Percentiles rank a stretch among this genome's conserved stretches.
phyloP scores from a whole-genome alignment of 2,329 filamentous ascomycete species.

The Diplocarpon mali region DNA sequence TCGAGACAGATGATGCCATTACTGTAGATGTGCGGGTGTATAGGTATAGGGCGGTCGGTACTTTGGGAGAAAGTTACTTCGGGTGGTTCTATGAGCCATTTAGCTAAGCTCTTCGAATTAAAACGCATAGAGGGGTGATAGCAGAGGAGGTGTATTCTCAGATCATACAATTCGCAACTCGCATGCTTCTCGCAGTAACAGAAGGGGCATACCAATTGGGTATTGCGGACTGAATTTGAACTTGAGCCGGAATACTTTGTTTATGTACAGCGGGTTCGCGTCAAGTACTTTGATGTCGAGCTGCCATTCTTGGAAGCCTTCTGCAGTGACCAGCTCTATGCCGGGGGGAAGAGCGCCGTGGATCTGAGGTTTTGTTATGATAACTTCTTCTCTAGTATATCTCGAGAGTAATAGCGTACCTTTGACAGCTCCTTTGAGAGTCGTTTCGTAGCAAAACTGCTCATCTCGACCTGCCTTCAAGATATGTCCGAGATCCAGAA shows the following conservation, averaged over 20 bases:
- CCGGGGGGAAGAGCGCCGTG: conserved; percentile 40
- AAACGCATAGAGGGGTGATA: no score
- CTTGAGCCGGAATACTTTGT: conserved; percentile 72
- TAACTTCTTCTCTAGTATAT: background rate
- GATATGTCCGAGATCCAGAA: background rate
- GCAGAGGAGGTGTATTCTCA: no score
- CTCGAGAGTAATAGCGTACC: conserved; percentile 28
- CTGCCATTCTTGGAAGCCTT: conserved; percentile 80
- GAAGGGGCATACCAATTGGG: conserved; percentile 62
- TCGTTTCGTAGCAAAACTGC: conserved; percentile 46
- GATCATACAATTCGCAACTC: no score
- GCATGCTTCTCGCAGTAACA: background rate
- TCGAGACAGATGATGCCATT: conserved; percentile 99
- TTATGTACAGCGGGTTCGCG: conserved; percentile 74
- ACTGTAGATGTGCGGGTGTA: conserved; percentile 93
- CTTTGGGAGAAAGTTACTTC: conserved; percentile 80
- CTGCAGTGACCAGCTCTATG: conserved; percentile 70
- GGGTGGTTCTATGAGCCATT: conserved; percentile 60
- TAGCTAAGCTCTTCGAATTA: background rate
- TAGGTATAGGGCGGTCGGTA: conserved; percentile 61
- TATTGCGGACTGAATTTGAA: conserved; percentile 79
- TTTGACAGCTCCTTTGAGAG: conserved; percentile 49
- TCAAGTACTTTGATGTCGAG: conserved; percentile 90
- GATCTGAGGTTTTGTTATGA: conserved; percentile 17
- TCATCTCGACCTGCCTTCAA: conserved; percentile 11